phyloP scores from a whole-genome alignment of 345 rosid species.

The Eucalyptus pauciflora region DNA sequence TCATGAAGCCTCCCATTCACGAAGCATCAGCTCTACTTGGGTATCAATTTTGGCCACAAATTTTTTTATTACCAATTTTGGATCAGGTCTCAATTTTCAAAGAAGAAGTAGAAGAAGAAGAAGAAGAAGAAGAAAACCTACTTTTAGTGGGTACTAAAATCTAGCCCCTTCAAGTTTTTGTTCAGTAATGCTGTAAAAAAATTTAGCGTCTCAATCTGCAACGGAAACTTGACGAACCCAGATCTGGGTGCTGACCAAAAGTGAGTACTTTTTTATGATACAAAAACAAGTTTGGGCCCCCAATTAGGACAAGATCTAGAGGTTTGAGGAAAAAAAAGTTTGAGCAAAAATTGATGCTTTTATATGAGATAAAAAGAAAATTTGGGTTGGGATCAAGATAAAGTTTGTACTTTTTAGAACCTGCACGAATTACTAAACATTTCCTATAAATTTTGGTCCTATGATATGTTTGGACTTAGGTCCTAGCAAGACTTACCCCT shows the following conservation, averaged over 20 bases:
- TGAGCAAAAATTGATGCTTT: background rate
- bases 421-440: background rate
- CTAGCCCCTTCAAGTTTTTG: background rate
- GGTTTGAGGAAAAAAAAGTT: background rate
- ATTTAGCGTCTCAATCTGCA: background rate
- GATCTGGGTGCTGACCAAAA: background rate
- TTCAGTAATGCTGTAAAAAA: background rate
- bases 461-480: background rate
- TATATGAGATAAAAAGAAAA: no score
- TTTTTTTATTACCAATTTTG: background rate
- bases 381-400: no score
- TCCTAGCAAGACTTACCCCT: background rate
- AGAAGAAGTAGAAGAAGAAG: no score
- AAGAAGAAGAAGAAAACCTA: no score
- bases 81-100: background rate
- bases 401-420: background rate
- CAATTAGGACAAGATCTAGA: background rate
- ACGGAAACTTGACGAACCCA: background rate
- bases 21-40: background rate
- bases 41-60: background rate
- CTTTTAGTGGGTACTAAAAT: background rate
- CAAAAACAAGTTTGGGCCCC: background rate
- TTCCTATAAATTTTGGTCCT: background rate
- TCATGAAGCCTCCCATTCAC: background rate
- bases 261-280: background rate